These are phyloP conservation scores for Nematocida sp. DNA, from an alignment of 371 early-diverging fungal species.

Conservation along the genomic window DNA sequence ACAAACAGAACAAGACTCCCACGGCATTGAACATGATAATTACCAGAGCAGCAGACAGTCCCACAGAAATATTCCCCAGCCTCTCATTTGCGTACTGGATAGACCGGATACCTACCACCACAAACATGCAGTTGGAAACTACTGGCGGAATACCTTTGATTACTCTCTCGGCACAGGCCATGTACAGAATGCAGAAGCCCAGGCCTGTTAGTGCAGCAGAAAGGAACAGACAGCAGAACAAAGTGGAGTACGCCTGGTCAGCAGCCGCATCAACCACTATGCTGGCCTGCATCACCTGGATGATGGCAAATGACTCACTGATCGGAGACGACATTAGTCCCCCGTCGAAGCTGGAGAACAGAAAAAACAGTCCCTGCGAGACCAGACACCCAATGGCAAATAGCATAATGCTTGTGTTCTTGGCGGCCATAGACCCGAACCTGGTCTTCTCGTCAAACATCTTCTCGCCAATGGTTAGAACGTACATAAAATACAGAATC, in stretches of 20 bases:
- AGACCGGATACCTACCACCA: slow-evolving; percentile 7
- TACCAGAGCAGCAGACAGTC: not conserved
- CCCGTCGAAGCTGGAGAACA: not conserved
- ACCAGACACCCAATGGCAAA: slow-evolving; percentile 10
- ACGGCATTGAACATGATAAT: not conserved
- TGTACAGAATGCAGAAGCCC: slow-evolving; percentile 2
- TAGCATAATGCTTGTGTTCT: not conserved
- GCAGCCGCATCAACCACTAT: not conserved
- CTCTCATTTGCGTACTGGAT: slow-evolving; percentile 34
- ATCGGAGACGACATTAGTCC: slow-evolving; percentile 40
- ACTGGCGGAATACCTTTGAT: slow-evolving; percentile 11
- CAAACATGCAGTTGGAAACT: slow-evolving; percentile 17
- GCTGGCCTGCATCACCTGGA: not conserved
- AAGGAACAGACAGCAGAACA: not conserved
- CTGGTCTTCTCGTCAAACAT: not conserved
- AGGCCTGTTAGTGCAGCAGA: slow-evolving; percentile 21
- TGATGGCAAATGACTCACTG: slow-evolving; percentile 6
- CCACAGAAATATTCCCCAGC: not conserved
- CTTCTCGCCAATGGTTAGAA: slow-evolving; percentile 39
- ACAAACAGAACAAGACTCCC: not conserved
- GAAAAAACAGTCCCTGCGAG: slow-evolving; percentile 30
- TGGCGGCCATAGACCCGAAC: not conserved
- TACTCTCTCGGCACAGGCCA: slow-evolving; percentile 1
- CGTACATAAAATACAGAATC: slow-evolving; percentile 47
- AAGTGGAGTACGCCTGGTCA: not conserved